A percentile compares a stretch with the other conserved stretches of the same genome.
Evolutionary conservation across 345 rosid species (phyloP).

Genomic region (Physaria fendleri): DNA sequence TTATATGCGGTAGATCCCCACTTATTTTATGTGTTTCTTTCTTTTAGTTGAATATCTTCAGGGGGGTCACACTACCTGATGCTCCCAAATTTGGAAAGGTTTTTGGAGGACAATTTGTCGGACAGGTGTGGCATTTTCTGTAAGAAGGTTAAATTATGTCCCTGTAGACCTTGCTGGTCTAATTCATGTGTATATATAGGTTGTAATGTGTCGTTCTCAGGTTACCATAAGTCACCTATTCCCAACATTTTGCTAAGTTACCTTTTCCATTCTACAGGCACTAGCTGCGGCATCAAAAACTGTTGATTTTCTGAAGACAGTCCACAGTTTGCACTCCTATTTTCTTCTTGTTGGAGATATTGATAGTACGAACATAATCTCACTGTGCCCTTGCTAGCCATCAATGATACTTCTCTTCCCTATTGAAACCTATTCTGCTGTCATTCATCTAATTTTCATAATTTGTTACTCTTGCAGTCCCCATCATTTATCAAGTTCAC

Average conservation of each 20-base stretch:
- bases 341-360: conserved; percentile 90
- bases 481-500: conserved; percentile 68
- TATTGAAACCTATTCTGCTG: not conserved
- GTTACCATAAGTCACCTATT: not conserved
- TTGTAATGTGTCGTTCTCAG: not conserved
- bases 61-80: conserved; percentile 76
- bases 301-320: conserved; percentile 81
- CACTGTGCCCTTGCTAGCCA: conserved; percentile 5
- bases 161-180: not conserved
- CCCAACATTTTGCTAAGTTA: no score
- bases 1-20: not conserved
- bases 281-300: conserved; percentile 97
- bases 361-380: conserved; percentile 46
- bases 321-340: conserved; percentile 86
- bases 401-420: not conserved
- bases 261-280: conserved; percentile 47
- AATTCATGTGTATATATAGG: not conserved
- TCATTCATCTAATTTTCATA: not conserved
- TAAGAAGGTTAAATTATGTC: not conserved
- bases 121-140: conserved; percentile 52
- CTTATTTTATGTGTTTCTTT: conserved; percentile 10
- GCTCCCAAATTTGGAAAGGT: conserved; percentile 90
- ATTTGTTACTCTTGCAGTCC: conserved; percentile 47
- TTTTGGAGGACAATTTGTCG: conserved; percentile 92
- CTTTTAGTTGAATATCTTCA: conserved; percentile 75